phyloP scores from a whole-genome alignment of 1,139 yeast species.

The Taiozyma sp. region DNA sequence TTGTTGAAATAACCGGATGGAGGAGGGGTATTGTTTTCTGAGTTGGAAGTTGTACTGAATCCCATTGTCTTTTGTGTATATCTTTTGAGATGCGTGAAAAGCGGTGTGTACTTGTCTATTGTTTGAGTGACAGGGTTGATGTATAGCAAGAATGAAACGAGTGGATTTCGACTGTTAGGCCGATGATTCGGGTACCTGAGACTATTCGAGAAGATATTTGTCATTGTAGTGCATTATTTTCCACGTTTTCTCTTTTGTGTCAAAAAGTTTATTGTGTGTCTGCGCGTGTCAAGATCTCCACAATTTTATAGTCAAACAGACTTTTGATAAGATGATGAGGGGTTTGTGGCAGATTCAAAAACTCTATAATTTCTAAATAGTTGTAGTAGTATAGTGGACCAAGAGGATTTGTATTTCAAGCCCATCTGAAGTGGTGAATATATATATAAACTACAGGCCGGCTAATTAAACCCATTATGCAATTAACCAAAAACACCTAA shows the following conservation, averaged over 20 bases:
- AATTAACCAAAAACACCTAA: not conserved
- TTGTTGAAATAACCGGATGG: constrained; percentile 6
- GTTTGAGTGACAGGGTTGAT: not conserved
- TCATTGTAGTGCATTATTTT: too few relatives aligned
- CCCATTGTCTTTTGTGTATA: not conserved
- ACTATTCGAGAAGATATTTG: not conserved
- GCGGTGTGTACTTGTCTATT: not conserved
- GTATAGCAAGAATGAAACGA: constrained; percentile 4
- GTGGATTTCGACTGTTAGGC: not conserved
- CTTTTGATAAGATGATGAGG: not conserved
- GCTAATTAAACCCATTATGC: not conserved
- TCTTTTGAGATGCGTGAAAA: not conserved
- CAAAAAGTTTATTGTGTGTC: not conserved
- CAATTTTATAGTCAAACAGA: not conserved
- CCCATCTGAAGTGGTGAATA: too few relatives aligned
- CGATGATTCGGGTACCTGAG: not conserved
- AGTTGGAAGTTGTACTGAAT: not conserved
- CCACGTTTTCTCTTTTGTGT: not conserved
- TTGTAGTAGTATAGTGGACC: too few relatives aligned
- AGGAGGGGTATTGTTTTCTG: not conserved
- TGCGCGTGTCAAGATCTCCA: not conserved
- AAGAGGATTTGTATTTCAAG: not conserved
- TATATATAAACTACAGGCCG: not conserved
- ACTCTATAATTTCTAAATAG: not conserved
- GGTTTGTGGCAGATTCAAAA: not conserved